phyloP scores from a whole-genome alignment of 345 rosid genomes.

The Adansonia digitata region DNA sequence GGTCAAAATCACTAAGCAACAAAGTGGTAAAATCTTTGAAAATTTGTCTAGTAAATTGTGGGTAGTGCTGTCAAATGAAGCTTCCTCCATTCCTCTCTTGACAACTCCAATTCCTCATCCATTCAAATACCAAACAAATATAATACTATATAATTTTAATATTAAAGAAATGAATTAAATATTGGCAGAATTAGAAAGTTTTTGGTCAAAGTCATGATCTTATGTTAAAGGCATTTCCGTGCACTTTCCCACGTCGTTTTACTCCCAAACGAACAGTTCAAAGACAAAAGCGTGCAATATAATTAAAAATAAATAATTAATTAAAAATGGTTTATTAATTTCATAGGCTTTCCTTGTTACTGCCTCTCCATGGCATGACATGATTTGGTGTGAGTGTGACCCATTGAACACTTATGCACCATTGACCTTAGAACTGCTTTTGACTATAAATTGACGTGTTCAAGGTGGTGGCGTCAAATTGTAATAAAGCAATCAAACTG shows the following conservation, averaged over 20 bases:
- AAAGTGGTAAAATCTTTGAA: background rate
- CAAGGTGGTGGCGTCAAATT: background rate
- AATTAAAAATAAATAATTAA: background rate
- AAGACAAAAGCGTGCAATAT: background rate
- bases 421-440: conserved; percentile 1
- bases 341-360: background rate
- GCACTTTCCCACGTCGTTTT: conserved; percentile 19
- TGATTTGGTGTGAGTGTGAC: background rate
- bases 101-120: background rate
- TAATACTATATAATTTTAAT: background rate
- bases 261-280: background rate
- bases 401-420: background rate
- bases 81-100: background rate
- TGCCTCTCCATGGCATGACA: background rate
- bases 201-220: conserved; percentile 9
- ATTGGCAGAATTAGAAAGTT: background rate
- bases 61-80: background rate
- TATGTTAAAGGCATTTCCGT: conserved; percentile 14
- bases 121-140: background rate
- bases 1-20: background rate
- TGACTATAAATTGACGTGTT: background rate
- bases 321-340: background rate
- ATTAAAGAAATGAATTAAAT: background rate
- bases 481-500: background rate
- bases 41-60: background rate